A percentile compares a stretch with the other conserved stretches of the same genome.
phyloP scores from a whole-genome alignment of 2,329 filamentous ascomycete genomes.

The Aspergillus amoenus region DNA sequence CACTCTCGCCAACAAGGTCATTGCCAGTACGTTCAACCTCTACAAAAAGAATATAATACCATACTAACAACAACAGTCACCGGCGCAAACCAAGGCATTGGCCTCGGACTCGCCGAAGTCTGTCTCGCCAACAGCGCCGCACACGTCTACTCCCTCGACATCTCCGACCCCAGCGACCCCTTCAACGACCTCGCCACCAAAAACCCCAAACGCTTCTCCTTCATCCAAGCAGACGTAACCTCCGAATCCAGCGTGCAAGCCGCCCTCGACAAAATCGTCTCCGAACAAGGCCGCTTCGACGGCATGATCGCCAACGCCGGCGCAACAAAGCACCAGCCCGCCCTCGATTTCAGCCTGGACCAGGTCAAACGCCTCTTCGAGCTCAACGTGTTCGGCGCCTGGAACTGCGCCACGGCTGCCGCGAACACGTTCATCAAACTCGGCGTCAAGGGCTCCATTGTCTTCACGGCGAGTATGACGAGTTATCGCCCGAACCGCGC shows the following conservation, averaged over 20 bases:
- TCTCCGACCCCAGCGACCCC: not conserved
- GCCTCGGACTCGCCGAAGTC: not conserved
- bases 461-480: constrained; percentile 50
- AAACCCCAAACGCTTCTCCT: not conserved
- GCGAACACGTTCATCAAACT: constrained; percentile 40
- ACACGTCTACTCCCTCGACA: constrained; percentile 2
- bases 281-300: not conserved
- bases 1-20: constrained; percentile 3
- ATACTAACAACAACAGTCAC: not conserved
- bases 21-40: not conserved
- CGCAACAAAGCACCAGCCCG: constrained; percentile 41
- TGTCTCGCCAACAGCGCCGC: not conserved
- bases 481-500: constrained; percentile 47
- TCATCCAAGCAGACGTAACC: constrained; percentile 2
- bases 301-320: not conserved
- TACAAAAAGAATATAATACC: no score
- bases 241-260: not conserved
- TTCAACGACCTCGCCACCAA: not conserved
- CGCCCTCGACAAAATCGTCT: not conserved
- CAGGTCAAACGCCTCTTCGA: constrained; percentile 40
- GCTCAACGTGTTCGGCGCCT: constrained; percentile 40
- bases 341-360: constrained; percentile 40
- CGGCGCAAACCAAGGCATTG: constrained; percentile 4
- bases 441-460: constrained; percentile 34
- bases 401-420: constrained; percentile 24